These are phyloP conservation scores for Coriolopsis trogii DNA, from an alignment of 1,284 basidiomycete species.

Conservation along the genomic window DNA sequence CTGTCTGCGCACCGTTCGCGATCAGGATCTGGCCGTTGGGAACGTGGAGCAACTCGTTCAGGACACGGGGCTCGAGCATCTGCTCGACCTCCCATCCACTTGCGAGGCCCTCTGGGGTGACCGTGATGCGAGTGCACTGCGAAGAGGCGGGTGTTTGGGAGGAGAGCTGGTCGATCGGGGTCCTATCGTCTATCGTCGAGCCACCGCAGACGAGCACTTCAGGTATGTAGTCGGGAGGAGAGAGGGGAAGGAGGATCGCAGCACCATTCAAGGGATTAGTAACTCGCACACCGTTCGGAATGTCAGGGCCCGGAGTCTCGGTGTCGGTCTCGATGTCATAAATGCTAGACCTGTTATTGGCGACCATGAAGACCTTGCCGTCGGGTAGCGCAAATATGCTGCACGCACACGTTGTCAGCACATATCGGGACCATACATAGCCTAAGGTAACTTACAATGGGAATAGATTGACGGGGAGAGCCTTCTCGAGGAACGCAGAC, in stretches of 20 bases:
- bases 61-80: conserved; percentile 37
- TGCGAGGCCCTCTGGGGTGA: conserved; percentile 24
- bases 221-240: conserved; percentile 45
- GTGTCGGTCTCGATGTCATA: conserved; percentile 32
- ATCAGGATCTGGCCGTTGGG: conserved; percentile 55
- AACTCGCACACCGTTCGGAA: conserved; percentile 49
- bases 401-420: background rate
- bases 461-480: conserved; percentile 26
- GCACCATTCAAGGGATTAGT: conserved; percentile 47
- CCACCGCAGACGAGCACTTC: conserved; percentile 55
- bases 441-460: conserved; percentile 16
- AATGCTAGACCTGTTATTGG: conserved; percentile 41
- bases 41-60: conserved; percentile 51
- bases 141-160: conserved; percentile 43
- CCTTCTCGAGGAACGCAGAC: conserved; percentile 44
- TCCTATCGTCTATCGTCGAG: conserved; percentile 29
- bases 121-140: conserved; percentile 39
- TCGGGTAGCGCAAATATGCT: conserved; percentile 28
- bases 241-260: conserved; percentile 49
- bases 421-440: background rate
- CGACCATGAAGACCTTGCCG: conserved; percentile 48
- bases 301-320: conserved; percentile 42
- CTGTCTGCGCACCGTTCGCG: conserved; percentile 46
- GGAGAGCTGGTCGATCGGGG: conserved; percentile 32
- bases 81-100: conserved; percentile 26